phyloP scores from a whole-genome alignment of 441 rosid species.

The Rhodomyrtus psidioides region DNA sequence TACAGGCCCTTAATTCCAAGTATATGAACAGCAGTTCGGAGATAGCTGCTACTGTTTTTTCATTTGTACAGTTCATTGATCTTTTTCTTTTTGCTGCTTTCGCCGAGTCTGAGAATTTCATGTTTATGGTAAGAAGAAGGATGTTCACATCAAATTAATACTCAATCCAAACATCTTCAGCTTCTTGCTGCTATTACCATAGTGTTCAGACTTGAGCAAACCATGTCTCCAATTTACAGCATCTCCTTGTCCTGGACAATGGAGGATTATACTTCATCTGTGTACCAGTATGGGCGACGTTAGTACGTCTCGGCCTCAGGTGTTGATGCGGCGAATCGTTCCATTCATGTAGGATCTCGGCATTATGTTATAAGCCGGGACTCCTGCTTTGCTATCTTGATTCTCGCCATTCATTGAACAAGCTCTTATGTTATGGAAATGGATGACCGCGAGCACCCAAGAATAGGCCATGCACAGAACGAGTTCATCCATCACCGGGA shows the following conservation, averaged over 20 bases:
- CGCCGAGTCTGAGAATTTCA: background rate
- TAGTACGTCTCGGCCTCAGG: background rate
- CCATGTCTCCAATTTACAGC: background rate
- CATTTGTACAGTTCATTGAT: background rate
- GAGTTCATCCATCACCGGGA: background rate
- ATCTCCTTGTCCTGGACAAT: background rate
- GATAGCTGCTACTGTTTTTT: background rate
- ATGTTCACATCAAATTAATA: background rate
- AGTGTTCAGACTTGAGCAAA: background rate
- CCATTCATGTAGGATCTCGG: background rate
- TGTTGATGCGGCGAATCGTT: background rate
- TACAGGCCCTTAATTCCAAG: background rate
- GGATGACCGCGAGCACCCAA: background rate
- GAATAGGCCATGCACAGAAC: background rate
- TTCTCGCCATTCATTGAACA: background rate
- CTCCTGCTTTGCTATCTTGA: background rate
- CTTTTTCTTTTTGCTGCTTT: background rate
- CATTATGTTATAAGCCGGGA: background rate
- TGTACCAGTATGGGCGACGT: background rate
- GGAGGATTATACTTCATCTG: background rate
- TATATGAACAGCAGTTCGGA: background rate
- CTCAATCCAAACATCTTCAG: background rate
- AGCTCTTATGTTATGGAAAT: background rate
- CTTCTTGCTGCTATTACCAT: background rate
- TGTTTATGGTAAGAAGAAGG: background rate